phyloP scores from a whole-genome alignment of 306 rosid species.

The Sindora glabra region DNA sequence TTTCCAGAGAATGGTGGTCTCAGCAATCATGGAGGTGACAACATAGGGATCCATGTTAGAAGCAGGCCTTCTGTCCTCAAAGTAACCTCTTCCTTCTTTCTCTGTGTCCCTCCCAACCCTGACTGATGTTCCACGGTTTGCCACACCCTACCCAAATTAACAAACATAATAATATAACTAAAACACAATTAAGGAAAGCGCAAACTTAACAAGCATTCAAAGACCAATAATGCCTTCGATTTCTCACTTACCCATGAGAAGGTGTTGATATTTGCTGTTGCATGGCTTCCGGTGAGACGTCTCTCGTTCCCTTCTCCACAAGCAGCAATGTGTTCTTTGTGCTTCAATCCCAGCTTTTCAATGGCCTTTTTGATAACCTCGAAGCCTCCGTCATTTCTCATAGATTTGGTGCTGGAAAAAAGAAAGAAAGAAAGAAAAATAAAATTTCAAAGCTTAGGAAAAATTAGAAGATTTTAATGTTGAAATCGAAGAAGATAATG shows the following conservation, averaged over 20 bases:
- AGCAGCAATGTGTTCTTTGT: constrained; percentile 62
- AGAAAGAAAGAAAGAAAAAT: too few relatives aligned
- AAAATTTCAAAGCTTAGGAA: too few relatives aligned
- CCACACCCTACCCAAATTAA: constrained; percentile 62
- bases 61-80: constrained; percentile 94
- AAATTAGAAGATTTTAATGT: too few relatives aligned
- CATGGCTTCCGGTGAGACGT: constrained; percentile 59
- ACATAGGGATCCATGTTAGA: constrained; percentile 99
- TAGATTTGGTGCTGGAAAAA: constrained; percentile 62
- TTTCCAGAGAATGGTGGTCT: constrained; percentile 80
- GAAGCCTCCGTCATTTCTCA: constrained; percentile 54
- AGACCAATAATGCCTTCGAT: too few relatives aligned
- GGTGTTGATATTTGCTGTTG: constrained; percentile 50
- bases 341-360: constrained; percentile 43
- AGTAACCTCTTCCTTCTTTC: constrained; percentile 81
- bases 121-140: constrained; percentile 91
- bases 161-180: too few relatives aligned
- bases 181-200: too few relatives aligned
- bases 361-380: constrained; percentile 58
- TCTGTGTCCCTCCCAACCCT: constrained; percentile 99
- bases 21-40: constrained; percentile 91
- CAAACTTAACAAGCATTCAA: too few relatives aligned
- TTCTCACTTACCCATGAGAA: constrained; percentile 52
- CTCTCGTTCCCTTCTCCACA: constrained; percentile 67
- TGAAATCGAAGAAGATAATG: too few relatives aligned